Evolutionary conservation across 345 rosid species (phyloP).

Genomic region (Nasturtium officinale): DNA sequence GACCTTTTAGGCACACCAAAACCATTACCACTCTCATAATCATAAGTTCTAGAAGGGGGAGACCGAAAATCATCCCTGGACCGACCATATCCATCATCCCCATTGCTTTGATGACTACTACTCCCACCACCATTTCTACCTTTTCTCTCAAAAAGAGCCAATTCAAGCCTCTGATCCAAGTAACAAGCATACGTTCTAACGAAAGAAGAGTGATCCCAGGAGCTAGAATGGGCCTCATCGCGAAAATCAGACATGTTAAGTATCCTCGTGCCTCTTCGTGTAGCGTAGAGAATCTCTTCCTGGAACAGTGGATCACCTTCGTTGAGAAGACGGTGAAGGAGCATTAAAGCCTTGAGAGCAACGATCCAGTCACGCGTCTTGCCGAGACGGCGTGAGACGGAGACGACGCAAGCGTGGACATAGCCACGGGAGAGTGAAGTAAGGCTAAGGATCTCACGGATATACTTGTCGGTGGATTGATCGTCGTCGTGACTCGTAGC

Average conservation of each 20-base stretch:
- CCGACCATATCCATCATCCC: slow-evolving; percentile 43
- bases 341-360: slow-evolving; percentile 76
- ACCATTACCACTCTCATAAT: slow-evolving; percentile 56
- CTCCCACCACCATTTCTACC: slow-evolving; percentile 35
- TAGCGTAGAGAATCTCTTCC: slow-evolving; percentile 76
- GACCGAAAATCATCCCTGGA: slow-evolving; percentile 64
- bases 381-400: slow-evolving; percentile 71
- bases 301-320: slow-evolving; percentile 74
- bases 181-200: slow-evolving; percentile 72
- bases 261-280: slow-evolving; percentile 76
- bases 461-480: slow-evolving; percentile 75
- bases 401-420: slow-evolving; percentile 68
- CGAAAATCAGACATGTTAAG: slow-evolving; percentile 83
- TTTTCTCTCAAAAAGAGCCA: slow-evolving; percentile 54
- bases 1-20: slow-evolving; percentile 60
- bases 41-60: slow-evolving; percentile 64
- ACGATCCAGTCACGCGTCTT: slow-evolving; percentile 94
- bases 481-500: slow-evolving; percentile 97
- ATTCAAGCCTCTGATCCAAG: slow-evolving; percentile 80
- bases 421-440: slow-evolving; percentile 82
- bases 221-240: slow-evolving; percentile 76
- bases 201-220: slow-evolving; percentile 86
- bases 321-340: slow-evolving; percentile 67
- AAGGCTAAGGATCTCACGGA: slow-evolving; percentile 75
- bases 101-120: slow-evolving; percentile 48